phyloP scores from a whole-genome alignment of 73 alveolate genomes.

The Paramecium tetraurelia region DNA sequence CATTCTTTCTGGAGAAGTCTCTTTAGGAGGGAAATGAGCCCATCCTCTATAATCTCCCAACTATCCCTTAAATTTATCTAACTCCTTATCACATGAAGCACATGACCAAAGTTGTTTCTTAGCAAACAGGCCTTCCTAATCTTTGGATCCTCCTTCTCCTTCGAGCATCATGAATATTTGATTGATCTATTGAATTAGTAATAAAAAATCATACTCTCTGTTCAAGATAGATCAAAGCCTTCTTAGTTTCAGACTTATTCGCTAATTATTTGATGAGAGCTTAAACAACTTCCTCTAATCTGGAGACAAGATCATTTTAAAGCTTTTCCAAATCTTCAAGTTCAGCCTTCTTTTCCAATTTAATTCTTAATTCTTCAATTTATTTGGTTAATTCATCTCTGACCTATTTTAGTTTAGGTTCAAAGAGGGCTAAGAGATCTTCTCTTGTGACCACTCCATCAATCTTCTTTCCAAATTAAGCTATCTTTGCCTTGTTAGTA shows the following conservation, averaged over 20 bases:
- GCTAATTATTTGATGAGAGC: slow-evolving; percentile 53
- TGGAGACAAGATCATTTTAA: slow-evolving; percentile 20
- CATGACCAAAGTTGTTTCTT: slow-evolving; percentile 60
- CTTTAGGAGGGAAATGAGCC: slow-evolving; percentile 66
- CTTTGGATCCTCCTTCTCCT: slow-evolving; percentile 42
- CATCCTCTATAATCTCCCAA: slow-evolving; percentile 57
- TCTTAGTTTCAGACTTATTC: slow-evolving; percentile 53
- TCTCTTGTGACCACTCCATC: slow-evolving; percentile 33
- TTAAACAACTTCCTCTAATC: slow-evolving; percentile 55
- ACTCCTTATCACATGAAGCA: slow-evolving; percentile 58
- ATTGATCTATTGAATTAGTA: neutral
- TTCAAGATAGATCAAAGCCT: slow-evolving; percentile 49
- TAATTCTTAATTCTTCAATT: slow-evolving; percentile 37
- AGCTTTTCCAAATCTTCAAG: slow-evolving; percentile 38
- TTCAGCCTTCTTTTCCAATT: slow-evolving; percentile 56
- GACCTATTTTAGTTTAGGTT: slow-evolving; percentile 6
- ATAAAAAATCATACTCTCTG: neutral
- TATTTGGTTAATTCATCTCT: slow-evolving; percentile 26
- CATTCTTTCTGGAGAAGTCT: slow-evolving; percentile 64
- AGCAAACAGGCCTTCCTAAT: slow-evolving; percentile 42
- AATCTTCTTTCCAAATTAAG: slow-evolving; percentile 1
- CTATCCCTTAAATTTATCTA: slow-evolving; percentile 52
- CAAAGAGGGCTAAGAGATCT: neutral
- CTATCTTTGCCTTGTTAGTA: neutral
- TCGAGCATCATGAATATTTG: neutral